Evolutionary conservation across 495 filamentous ascomycete species (phyloP), one percentile per base, ranked within the genome.

Genomic region (Hypoxylon rickii): DNA sequence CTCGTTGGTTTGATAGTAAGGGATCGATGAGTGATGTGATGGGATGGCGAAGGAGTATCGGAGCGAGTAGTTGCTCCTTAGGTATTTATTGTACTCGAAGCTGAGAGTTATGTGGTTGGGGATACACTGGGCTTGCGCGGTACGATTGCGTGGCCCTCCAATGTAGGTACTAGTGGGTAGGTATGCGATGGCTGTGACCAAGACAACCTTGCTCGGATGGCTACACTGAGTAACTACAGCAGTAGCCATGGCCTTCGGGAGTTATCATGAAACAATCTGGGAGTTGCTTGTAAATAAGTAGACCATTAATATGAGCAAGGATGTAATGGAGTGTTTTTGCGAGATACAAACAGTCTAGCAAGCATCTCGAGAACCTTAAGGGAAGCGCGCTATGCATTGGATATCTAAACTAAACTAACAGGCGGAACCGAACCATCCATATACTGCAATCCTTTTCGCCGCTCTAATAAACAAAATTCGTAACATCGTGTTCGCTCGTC

Each of bases 401-500:
- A 2, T 38, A 18, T 38, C 34, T n/a, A 38, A 5, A 38, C 2
- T 38, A 15, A 38, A 38, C 2, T 38, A 15, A 38, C 13, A 38
- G 34, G 10, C 13, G 24, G 21, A 31, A 22, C 29, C 44, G 24
- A 37, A 31, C 44, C 22, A 19, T 17, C 34, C 26, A 41, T 34
- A 43, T 55, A 29, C 24, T 29, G 24, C 4, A 29, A 29, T 29
- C 10, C 22, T 55, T 10, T 26, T 17, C 24, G 19, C 40, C 50
- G 32, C 42, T 36, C 20, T 43, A 24, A 20, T 33, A 24, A 45
- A 42, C 13, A 29, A 29, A 17, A 20, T 20, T 42, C 40, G 17
- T 46, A 51, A 55, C 16, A 20, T 52, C 38, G 22, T 55, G 10
- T 39, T 31, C 33, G 42, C 16, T 43, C 31, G 17, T 16, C n/a